Percentiles rank a stretch among this genome's conserved stretches.
Conservation (phyloP, 2,329 filamentous ascomycete genomes). For the Penicillium paneum region DNA sequence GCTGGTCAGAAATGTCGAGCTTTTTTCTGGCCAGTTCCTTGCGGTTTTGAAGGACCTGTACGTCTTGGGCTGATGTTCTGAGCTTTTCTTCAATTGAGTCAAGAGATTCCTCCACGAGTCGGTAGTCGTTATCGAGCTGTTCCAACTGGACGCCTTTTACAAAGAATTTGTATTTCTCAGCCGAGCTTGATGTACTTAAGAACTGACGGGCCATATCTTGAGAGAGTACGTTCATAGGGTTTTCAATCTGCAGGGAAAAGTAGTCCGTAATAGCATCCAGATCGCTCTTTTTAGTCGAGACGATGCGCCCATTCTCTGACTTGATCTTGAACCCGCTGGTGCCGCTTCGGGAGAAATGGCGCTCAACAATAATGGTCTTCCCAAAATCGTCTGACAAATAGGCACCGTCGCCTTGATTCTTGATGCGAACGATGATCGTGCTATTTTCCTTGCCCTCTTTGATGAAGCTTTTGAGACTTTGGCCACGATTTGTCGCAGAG, state of each 20-base stretch:
- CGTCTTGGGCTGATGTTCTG: conserved; percentile 58
- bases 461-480: conserved; percentile 83
- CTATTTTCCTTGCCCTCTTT: conserved; percentile 76
- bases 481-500: conserved; percentile 85
- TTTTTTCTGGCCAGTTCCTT: conserved; percentile 62
- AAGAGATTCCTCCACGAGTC: conserved; percentile 72
- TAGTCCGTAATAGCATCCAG: conserved; percentile 92
- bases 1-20: conserved; percentile 63
- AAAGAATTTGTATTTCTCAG: conserved; percentile 95
- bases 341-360: conserved; percentile 74
- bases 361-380: conserved; percentile 82
- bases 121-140: conserved; percentile 86
- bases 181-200: conserved; percentile 75
- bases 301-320: conserved; percentile 62
- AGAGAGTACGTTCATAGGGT: conserved; percentile 91
- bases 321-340: conserved; percentile 85
- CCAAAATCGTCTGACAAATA: conserved; percentile 83
- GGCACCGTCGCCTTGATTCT: conserved; percentile 81
- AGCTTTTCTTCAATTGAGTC: conserved; percentile 68
- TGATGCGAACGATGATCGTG: conserved; percentile 77
- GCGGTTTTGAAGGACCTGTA: conserved; percentile 58
- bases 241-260: conserved; percentile 91
- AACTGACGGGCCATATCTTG: conserved; percentile 95
- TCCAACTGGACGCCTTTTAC: conserved; percentile 91
- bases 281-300: conserved; percentile 81